Base-by-base conservation (phyloP, 2,329 filamentous ascomycete genomes). In the Ceratocystis cubensis region DNA sequence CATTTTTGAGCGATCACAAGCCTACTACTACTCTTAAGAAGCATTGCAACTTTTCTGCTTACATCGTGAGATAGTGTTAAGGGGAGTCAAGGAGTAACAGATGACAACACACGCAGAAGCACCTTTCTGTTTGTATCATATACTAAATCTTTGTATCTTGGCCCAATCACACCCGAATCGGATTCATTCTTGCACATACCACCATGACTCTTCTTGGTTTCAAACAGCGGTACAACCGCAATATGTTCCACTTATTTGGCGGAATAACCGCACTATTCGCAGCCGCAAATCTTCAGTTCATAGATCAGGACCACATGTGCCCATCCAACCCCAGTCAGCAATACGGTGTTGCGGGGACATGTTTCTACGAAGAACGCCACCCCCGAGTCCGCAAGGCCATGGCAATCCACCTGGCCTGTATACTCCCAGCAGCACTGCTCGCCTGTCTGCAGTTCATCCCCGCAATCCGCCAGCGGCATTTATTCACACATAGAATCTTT, bases 391-490 rank as follows among this genome's bases (percentile, higher is more conserved):
- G 65, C 28, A 56, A 1, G 7, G 59, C 65, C 20, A 63, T 66
- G 59, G 13, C 46, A 5, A 15, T 30, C 10, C 65, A 63, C 33
- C 37, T 66, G 22, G 65, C 28, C 5, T 53, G 30, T 25, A 63
- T 66, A 20, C 48, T 66, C 17, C 65, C 65, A 7, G 65, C 65
- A 33, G 22, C 61, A 41, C 17, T 66, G 13, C 20, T 66, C 6
- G 61, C 59, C 15, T 63, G 59, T 46, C 33, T 66, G 10, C 65
- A 66, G 28, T 66, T 66, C 17, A 45, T 66, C 20, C 65, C 65
- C 20, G 57, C 25, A 8, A 66, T 66, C 25, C 65, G 59, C 20
- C 65, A 63, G 20, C 45, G 22, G 10, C 57, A 63, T 8, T 41
- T 62, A 2, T 48, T 17, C 1, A 15, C 53, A 1, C 65, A 66